phyloP scores from a whole-genome alignment of 495 filamentous ascomycete genomes.

The Penicillium salamii region DNA sequence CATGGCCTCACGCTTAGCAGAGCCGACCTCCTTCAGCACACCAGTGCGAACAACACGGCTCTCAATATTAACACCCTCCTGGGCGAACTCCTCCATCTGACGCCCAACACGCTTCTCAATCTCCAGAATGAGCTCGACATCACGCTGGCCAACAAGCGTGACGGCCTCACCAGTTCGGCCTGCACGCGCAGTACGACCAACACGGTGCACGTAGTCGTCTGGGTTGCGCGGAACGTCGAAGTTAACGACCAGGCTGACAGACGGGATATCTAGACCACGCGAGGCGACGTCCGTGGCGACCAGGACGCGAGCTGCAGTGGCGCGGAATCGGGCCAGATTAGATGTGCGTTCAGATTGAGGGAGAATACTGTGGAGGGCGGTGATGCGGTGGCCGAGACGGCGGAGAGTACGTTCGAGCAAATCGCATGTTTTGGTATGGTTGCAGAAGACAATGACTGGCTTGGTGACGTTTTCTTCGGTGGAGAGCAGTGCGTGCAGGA shows the following conservation, averaged over 20 bases:
- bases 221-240: constrained; percentile 94
- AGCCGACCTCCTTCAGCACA: constrained; percentile 79
- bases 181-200: constrained; percentile 91
- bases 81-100: constrained; percentile 76
- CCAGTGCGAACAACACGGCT: constrained; percentile 73
- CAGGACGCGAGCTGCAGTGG: constrained; percentile 83
- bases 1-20: constrained; percentile 86
- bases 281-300: constrained; percentile 95
- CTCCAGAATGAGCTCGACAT: constrained; percentile 79
- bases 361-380: constrained; percentile 81
- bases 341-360: constrained; percentile 77
- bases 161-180: constrained; percentile 78
- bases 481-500: constrained; percentile 83
- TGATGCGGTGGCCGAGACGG: constrained; percentile 83
- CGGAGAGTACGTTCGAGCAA: constrained; percentile 82
- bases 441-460: constrained; percentile 89
- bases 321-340: constrained; percentile 89
- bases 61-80: constrained; percentile 90
- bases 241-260: constrained; percentile 86
- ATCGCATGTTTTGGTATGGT: constrained; percentile 84
- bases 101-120: constrained; percentile 82
- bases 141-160: constrained; percentile 87
- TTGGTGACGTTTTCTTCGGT: constrained; percentile 73
- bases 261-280: constrained; percentile 94
- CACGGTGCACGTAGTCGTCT: constrained; percentile 96